phyloP scores from a whole-genome alignment of 495 filamentous ascomycete genomes.

The Tuber umbilicatum region DNA sequence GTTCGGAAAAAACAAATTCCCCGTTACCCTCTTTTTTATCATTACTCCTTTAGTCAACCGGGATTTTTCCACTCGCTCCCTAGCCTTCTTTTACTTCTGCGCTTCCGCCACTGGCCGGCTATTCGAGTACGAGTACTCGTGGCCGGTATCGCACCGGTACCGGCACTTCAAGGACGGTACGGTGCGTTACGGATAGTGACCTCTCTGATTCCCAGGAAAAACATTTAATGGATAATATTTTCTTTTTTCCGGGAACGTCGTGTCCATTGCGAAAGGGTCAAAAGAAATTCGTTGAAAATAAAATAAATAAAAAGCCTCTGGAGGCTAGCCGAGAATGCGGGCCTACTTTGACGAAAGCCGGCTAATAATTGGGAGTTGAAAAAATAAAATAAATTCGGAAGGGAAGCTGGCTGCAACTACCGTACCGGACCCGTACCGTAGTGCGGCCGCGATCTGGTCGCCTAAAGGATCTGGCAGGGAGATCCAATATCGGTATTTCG shows the following conservation, averaged over 20 bases:
- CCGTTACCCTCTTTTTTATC: background rate
- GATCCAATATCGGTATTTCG: slow-evolving; percentile 1
- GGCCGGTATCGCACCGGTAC: background rate
- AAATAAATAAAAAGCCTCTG: background rate
- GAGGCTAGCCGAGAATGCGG: background rate
- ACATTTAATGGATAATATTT: background rate
- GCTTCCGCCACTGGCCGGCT: background rate
- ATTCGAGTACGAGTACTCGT: background rate
- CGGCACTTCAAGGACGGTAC: background rate
- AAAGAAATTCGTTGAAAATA: background rate
- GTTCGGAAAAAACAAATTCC: background rate
- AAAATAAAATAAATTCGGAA: background rate
- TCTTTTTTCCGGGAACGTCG: background rate
- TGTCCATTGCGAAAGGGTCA: background rate
- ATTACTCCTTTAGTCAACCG: background rate
- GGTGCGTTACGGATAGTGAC: slow-evolving; percentile 3
- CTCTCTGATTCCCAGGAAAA: background rate
- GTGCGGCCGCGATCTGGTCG: background rate
- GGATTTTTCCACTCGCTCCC: background rate
- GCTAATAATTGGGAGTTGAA: background rate
- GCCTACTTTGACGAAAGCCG: background rate
- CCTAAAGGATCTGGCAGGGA: background rate
- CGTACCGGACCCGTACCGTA: slow-evolving; percentile 3
- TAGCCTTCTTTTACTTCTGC: background rate
- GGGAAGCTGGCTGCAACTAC: slow-evolving; percentile 1